These are phyloP conservation scores for Dentipellis sp. DNA, from an alignment of 768 basidiomycete species.

Conservation along the genomic window DNA sequence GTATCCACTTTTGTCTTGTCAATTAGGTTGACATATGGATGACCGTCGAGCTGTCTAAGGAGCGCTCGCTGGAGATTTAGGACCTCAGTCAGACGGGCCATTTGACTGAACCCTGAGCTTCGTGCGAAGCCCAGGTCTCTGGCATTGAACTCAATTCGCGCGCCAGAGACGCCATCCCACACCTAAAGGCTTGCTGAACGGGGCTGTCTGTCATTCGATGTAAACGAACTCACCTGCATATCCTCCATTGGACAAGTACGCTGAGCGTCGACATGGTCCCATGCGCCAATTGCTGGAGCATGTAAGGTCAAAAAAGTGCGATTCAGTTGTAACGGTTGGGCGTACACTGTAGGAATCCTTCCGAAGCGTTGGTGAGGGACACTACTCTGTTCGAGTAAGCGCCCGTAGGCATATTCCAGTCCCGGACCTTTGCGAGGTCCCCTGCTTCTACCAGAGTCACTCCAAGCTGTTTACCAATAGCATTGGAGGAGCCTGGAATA, in stretches of 20 bases:
- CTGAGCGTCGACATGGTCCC: conserved; percentile 59
- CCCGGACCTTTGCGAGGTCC: conserved; percentile 55
- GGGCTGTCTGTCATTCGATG: neutral
- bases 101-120: conserved; percentile 28
- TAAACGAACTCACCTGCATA: conserved; percentile 57
- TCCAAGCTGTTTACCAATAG: conserved; percentile 41
- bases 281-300: conserved; percentile 67
- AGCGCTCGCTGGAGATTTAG: conserved; percentile 86
- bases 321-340: neutral
- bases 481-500: conserved; percentile 40
- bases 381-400: conserved; percentile 78
- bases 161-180: conserved; percentile 87
- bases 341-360: conserved; percentile 56
- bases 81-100: conserved; percentile 89
- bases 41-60: conserved; percentile 47
- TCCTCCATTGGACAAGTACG: conserved; percentile 71
- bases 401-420: conserved; percentile 51
- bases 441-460: conserved; percentile 78
- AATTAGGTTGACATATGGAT: conserved; percentile 49
- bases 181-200: conserved; percentile 36
- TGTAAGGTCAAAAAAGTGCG: conserved; percentile 5
- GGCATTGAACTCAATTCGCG: conserved; percentile 64
- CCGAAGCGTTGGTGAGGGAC: conserved; percentile 73
- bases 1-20: conserved; percentile 69
- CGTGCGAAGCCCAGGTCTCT: conserved; percentile 30